These are phyloP conservation scores for Beauveria asiatica DNA, from an alignment of 2,329 filamentous ascomycete genomes.

Conservation along the genomic window DNA sequence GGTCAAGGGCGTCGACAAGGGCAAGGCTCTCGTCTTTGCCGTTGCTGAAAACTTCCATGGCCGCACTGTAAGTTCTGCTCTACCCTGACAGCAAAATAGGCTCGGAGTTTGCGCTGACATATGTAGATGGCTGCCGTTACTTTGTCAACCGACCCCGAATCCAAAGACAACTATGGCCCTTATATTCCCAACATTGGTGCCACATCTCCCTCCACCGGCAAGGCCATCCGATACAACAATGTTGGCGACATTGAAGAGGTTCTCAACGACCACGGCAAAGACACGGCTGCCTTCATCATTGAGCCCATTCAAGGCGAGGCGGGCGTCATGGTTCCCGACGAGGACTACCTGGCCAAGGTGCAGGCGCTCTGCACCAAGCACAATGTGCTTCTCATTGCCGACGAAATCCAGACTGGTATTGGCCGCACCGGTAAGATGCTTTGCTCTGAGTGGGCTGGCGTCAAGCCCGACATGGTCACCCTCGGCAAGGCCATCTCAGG, in stretches of 20 bases:
- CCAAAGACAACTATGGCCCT: conserved; percentile 91
- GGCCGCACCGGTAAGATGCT: conserved; percentile 90
- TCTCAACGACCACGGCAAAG: conserved; percentile 70
- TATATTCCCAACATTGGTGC: conserved; percentile 87
- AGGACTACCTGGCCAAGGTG: conserved; percentile 74
- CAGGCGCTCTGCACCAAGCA: conserved; percentile 85
- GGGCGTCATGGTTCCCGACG: conserved; percentile 88
- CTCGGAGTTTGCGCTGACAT: neutral
- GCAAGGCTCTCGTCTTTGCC: conserved; percentile 76
- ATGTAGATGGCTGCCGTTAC: conserved; percentile 83
- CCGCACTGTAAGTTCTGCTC: conserved; percentile 59
- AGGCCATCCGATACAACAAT: conserved; percentile 79
- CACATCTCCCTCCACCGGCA: conserved; percentile 61
- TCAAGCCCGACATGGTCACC: conserved; percentile 91
- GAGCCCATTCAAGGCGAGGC: conserved; percentile 98
- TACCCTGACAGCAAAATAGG: neutral
- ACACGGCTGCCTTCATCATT: conserved; percentile 86
- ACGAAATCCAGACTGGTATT: conserved; percentile 98
- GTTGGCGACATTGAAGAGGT: conserved; percentile 70
- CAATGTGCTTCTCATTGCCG: conserved; percentile 92
- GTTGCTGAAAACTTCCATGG: conserved; percentile 94
- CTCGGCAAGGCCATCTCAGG: conserved; percentile 97
- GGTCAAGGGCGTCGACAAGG: conserved; percentile 78
- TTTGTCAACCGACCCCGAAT: conserved; percentile 91
- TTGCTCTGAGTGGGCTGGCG: conserved; percentile 86